Conservation (phyloP, 176 grass and related monocot genomes). For the Melocanna baccifera region DNA sequence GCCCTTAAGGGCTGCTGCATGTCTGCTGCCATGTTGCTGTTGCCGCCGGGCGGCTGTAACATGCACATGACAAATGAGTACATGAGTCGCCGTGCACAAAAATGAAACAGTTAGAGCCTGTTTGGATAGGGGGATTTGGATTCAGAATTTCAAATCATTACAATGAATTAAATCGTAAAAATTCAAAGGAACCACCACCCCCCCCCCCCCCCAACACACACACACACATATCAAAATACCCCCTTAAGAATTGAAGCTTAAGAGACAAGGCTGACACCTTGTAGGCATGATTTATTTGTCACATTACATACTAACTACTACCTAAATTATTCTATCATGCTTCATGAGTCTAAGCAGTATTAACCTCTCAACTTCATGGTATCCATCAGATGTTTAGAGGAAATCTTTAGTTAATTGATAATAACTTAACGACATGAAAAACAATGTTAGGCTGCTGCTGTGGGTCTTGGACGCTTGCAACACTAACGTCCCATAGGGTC, state of each 20-base stretch:
- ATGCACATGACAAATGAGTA: neutral
- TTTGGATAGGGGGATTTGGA: neutral
- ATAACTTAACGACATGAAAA: neutral
- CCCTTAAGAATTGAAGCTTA: neutral
- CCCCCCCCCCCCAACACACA: too few relatives aligned
- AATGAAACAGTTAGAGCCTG: neutral
- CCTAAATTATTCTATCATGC: neutral
- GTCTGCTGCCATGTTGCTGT: neutral
- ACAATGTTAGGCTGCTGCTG: neutral
- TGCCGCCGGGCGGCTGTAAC: neutral
- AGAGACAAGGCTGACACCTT: too few relatives aligned
- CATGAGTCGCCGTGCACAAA: neutral
- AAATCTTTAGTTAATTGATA: neutral
- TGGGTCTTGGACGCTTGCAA: neutral
- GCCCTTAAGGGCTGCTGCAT: neutral
- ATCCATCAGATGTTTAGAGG: neutral
- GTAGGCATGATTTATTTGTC: too few relatives aligned
- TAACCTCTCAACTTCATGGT: neutral
- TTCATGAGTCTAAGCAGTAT: neutral
- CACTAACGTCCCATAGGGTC: neutral
- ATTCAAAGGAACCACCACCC: neutral
- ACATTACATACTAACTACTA: neutral
- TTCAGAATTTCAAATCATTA: neutral
- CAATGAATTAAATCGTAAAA: neutral
- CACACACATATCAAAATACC: neutral